Conservation (phyloP, 192 early-diverging fungal species). For the Kickxella alabastrina region DNA sequence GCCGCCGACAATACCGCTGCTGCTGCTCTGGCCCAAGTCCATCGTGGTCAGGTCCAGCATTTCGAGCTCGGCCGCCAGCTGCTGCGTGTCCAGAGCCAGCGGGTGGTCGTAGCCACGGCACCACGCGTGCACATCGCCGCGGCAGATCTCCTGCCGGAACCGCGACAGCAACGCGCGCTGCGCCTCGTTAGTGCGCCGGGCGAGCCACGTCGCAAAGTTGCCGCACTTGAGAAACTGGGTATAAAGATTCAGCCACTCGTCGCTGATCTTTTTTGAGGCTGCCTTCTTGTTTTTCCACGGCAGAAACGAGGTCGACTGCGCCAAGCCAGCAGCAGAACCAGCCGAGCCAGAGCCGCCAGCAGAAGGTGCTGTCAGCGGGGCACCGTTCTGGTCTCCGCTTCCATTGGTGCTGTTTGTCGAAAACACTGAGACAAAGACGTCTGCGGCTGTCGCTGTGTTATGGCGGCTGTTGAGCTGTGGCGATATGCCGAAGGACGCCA, state of each 20-base stretch:
- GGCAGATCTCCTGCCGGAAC: slow-evolving; percentile 69
- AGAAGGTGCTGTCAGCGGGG: too few relatives aligned
- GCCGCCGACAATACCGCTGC: not conserved
- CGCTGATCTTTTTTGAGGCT: slow-evolving; percentile 52
- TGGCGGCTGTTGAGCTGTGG: slow-evolving; percentile 40
- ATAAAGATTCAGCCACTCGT: slow-evolving; percentile 73
- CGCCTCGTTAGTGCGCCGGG: slow-evolving; percentile 69
- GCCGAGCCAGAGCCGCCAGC: not conserved
- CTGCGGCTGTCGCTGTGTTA: slow-evolving; percentile 20
- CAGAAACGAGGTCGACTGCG: slow-evolving; percentile 10
- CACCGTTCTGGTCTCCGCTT: slow-evolving; percentile 4
- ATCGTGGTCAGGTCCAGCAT: slow-evolving; percentile 43
- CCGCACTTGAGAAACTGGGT: slow-evolving; percentile 83
- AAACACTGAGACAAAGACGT: slow-evolving; percentile 38
- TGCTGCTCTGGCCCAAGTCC: slow-evolving; percentile 36
- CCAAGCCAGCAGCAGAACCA: not conserved
- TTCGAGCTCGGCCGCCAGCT: slow-evolving; percentile 47
- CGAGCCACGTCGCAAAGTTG: slow-evolving; percentile 96
- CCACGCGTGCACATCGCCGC: slow-evolving; percentile 48
- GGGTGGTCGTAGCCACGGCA: slow-evolving; percentile 48
- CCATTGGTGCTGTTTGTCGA: slow-evolving; percentile 26
- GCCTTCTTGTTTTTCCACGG: slow-evolving; percentile 34
- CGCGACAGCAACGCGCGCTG: slow-evolving; percentile 75
- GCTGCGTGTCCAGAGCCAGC: slow-evolving; percentile 28
- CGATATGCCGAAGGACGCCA: slow-evolving; percentile 43